Evolutionary conservation across 345 rosid species (phyloP), one percentile per base, ranked within the genome.

Genomic region (Eucalyptus brandiana): DNA sequence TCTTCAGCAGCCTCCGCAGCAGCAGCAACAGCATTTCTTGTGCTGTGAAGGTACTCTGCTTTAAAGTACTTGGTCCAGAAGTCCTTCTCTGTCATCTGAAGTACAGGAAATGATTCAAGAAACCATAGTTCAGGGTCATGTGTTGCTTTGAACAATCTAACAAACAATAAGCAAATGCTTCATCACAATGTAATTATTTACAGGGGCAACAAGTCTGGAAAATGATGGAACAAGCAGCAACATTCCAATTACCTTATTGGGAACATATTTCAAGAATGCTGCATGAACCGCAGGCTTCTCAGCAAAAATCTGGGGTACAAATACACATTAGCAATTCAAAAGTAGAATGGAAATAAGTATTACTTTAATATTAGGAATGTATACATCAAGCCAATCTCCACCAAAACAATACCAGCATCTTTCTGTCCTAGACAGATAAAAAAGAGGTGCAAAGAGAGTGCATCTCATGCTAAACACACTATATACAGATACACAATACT

Each of bases 1-100:
- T 98, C 99, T 93, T 98, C 99, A 87, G 99, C 99, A 89, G 99
- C 99, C 91, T 97, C 99, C 40, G 99, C 99, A 89, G 95, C 97
- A 34, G 95, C 97, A 90, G 98, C 96, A 89, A 92, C 90, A 90
- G 94, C 93, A 91, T 95, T 96, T 93, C 92, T 94, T 40, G 97
- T 94, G 92, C 94, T 94, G 87, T 95, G 97, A 91, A 98, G 97
- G 94, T 94, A 96, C 89, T 96, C 99, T 48, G 99, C 99, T 94
- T 95, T 95, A 91, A 95, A 97, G 93, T 96, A 98, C 93, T 98
- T 97, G 90, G 96, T 96, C 99, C 99, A 98, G 90, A 98, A 98
- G 88, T 95, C 97, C 91, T 91, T 95, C 89, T 98, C 99, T 87
- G 98, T 91, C 98, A 98, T 97, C 99, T 98, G 91, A 49, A 88